Base-by-base conservation (phyloP, 2,329 filamentous ascomycete genomes). In the Nigrospora sphaerica region DNA sequence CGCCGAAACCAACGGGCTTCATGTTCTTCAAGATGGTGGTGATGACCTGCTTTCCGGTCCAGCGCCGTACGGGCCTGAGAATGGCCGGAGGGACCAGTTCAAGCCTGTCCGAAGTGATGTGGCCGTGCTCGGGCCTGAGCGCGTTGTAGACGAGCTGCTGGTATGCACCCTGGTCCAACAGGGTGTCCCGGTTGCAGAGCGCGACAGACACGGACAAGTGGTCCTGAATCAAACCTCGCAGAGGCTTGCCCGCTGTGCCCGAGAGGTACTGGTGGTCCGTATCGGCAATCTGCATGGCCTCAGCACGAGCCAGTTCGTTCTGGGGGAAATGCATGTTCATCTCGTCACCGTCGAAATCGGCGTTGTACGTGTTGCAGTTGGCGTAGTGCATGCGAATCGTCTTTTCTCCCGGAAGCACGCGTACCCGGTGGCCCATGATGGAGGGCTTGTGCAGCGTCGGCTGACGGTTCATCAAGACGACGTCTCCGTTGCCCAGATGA, bases 311-410 rank as follows among this genome's bases (percentile, higher is more conserved):
- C 53, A 97, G 76, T 63, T 97, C 95, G 56, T 95, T 97, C 58
- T 98, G 93, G 1, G 93, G 93, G 61, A 98, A 97, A 68, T 98
- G 93, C 91, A 98, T 95, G 66, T 98, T 98, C 93, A 98, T 98
- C 67, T 98, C 93, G 63, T 98, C 93, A 65, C 93, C 93, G 61
- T 98, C 95, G 62, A 98, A 98, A 75, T 98, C 93, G 32, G 93
- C 93, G 58, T 98, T 98, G 75, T 98, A 98, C 1, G 93, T 96
- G 62, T 98, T 98, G 66, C 93, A 97, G 65, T 98, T 98, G 58
- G 93, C 92, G 69, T 98, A 98, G 72, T 98, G 93, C 92, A 98
- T 97, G 54, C 93, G 90, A 63, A 98, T 91, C 0, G 93, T 97
- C 70, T 95, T 95, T 66, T 98, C 95, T 33, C 90, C 91, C 0